Evolutionary conservation across 176 grass and related monocot genomes (phyloP).

Genomic region (Lolium perenne): DNA sequence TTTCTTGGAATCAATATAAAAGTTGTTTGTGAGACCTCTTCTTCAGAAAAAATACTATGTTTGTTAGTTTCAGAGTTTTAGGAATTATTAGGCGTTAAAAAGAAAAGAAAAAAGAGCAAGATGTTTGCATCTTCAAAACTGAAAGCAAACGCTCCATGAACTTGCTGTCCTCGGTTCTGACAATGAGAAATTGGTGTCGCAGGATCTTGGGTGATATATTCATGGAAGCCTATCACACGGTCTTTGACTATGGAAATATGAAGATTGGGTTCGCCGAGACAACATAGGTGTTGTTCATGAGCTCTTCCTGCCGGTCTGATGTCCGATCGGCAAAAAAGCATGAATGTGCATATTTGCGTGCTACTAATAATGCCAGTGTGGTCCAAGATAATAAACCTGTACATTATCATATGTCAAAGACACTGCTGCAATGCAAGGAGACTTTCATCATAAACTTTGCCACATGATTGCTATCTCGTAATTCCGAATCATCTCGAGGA

Average conservation of each 20-base stretch:
- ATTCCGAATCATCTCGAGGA: constrained; percentile 79
- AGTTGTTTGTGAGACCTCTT: neutral
- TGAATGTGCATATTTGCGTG: constrained; percentile 26
- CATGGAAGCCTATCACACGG: constrained; percentile 93
- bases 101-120: too few relatives aligned
- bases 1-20: constrained; percentile 10
- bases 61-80: neutral
- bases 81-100: too few relatives aligned
- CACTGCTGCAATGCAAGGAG: constrained; percentile 5
- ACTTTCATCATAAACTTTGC: neutral
- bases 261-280: constrained; percentile 86
- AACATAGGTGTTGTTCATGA: constrained; percentile 37
- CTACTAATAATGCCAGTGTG: constrained; percentile 38
- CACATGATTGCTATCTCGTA: constrained; percentile 15
- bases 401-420: constrained; percentile 7
- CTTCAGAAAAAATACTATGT: neutral
- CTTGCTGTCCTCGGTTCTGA: neutral
- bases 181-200: neutral
- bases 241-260: constrained; percentile 91
- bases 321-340: neutral
- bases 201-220: constrained; percentile 95
- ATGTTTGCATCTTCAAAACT: neutral
- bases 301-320: neutral
- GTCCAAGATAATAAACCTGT: constrained; percentile 27
- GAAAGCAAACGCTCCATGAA: neutral